phyloP scores from a whole-genome alignment of 768 basidiomycete genomes.

The Sporobolomyces pararoseus region DNA sequence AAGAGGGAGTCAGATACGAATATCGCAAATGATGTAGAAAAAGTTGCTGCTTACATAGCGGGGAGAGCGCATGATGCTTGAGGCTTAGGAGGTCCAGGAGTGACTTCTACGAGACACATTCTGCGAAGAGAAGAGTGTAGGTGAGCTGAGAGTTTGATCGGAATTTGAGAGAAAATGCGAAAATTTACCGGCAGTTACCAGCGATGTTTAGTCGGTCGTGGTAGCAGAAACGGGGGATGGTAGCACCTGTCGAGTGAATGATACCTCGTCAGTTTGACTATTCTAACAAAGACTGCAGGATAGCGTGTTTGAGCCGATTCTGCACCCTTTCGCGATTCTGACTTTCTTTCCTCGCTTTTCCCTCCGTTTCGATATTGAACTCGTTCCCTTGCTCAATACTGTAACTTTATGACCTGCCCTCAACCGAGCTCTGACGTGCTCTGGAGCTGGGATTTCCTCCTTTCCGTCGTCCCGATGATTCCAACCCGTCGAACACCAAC shows the following conservation, averaged over 20 bases:
- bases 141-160: background rate
- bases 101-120: slow-evolving; percentile 98
- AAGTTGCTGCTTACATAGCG: slow-evolving; percentile 75
- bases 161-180: background rate
- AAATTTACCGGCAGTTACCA: slow-evolving; percentile 84
- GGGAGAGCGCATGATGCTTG: slow-evolving; percentile 67
- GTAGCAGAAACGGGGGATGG: slow-evolving; percentile 48
- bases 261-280: too few species aligned
- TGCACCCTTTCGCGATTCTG: too few species aligned
- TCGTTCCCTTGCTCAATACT: too few species aligned
- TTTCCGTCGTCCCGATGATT: too few species aligned
- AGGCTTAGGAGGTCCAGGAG: slow-evolving; percentile 44
- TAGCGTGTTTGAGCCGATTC: background rate
- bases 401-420: too few species aligned
- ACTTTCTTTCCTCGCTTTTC: too few species aligned
- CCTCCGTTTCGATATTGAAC: too few species aligned
- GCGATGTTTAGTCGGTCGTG: slow-evolving; percentile 78
- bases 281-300: too few species aligned
- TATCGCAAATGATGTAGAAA: background rate
- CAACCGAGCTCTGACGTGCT: too few species aligned
- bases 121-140: slow-evolving; percentile 50
- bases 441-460: too few species aligned
- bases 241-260: slow-evolving; percentile 34
- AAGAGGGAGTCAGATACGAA: background rate
- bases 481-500: too few species aligned